Evolutionary conservation across 441 rosid species (phyloP).

Genomic region (Dalechampia spathulata): DNA sequence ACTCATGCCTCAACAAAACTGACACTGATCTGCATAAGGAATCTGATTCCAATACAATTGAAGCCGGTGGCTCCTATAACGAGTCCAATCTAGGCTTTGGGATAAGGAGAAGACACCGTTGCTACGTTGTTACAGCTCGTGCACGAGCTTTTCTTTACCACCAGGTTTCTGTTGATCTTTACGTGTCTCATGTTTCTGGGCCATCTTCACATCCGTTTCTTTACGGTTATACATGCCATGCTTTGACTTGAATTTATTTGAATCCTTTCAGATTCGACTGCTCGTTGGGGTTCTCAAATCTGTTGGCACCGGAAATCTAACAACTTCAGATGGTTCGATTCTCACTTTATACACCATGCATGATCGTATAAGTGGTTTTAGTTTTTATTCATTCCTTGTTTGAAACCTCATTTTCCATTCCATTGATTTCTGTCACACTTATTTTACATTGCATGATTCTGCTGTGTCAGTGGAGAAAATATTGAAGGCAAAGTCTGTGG

Average conservation of each 20-base stretch:
- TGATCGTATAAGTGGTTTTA: background rate
- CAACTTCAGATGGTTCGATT: constrained; percentile 53
- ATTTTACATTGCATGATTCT: background rate
- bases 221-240: background rate
- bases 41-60: constrained; percentile 16
- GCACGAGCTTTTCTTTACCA: constrained; percentile 82
- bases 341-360: background rate
- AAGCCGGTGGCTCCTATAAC: constrained; percentile 13
- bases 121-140: constrained; percentile 68
- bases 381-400: background rate
- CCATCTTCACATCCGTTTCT: too few species aligned
- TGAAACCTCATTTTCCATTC: background rate
- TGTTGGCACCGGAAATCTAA: constrained; percentile 74
- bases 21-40: constrained; percentile 16
- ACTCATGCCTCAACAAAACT: constrained; percentile 22
- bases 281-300: constrained; percentile 82
- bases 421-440: background rate
- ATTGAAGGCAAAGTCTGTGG: constrained; percentile 60
- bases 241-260: background rate
- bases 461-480: constrained; percentile 54
- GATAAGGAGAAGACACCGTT: constrained; percentile 45
- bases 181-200: background rate
- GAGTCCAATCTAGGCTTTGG: constrained; percentile 48
- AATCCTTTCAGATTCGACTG: constrained; percentile 63
- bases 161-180: constrained; percentile 45